Conservation (phyloP, 805 yeast species). For the Sungouiozyma ichnusensis region DNA sequence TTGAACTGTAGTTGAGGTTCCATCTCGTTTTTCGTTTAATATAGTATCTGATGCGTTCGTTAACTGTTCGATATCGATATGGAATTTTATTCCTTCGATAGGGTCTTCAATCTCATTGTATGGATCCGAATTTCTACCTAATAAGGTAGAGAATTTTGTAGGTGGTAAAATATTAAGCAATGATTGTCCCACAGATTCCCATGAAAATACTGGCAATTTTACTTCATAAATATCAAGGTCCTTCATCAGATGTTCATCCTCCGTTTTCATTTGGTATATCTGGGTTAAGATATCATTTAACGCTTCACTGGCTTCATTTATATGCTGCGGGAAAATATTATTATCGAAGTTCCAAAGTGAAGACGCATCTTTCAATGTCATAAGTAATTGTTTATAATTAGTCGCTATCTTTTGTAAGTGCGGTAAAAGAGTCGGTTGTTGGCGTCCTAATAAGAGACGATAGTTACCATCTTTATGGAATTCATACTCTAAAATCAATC, state of each 20-base stretch:
- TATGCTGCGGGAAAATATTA: background rate
- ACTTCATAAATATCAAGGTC: constrained; percentile 23
- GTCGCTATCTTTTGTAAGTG: constrained; percentile 10
- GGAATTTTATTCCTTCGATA: constrained; percentile 35
- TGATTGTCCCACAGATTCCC: constrained; percentile 23
- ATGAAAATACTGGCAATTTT: constrained; percentile 16
- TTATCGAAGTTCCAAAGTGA: background rate
- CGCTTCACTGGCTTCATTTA: background rate
- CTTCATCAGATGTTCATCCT: constrained; percentile 30
- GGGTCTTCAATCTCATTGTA: constrained; percentile 41
- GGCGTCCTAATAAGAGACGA: constrained; percentile 14
- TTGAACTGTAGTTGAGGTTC: background rate
- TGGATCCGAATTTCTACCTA: constrained; percentile 37
- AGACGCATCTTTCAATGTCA: constrained; percentile 9
- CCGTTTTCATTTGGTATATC: constrained; percentile 27
- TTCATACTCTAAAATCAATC: constrained; percentile 52
- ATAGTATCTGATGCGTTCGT: constrained; percentile 1
- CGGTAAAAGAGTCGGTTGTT: constrained; percentile 22
- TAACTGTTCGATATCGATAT: constrained; percentile 13
- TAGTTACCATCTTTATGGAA: constrained; percentile 31
- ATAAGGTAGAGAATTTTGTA: constrained; percentile 24
- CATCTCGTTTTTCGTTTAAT: constrained; percentile 6
- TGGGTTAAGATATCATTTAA: constrained; percentile 24
- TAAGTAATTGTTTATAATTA: constrained; percentile 11
- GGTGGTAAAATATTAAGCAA: constrained; percentile 29